Percentiles rank a stretch among this genome's conserved stretches.
phyloP scores from a whole-genome alignment of 352 stramenopile species.

The Globisporangium nodosum region DNA sequence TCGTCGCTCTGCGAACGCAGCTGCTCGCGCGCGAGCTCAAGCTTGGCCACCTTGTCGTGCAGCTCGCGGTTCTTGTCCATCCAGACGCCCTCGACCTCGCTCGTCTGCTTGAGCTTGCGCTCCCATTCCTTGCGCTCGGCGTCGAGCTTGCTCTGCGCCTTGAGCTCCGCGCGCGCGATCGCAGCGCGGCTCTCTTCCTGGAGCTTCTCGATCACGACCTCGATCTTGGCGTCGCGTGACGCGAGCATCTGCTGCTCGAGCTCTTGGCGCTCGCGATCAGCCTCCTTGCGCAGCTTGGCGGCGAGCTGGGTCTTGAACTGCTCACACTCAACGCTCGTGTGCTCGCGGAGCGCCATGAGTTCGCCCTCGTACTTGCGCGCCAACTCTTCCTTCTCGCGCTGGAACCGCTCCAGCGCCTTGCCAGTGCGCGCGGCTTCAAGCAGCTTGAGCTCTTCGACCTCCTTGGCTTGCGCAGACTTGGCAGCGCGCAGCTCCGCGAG shows the following conservation, averaged over 20 bases:
- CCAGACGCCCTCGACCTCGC: constrained; percentile 76
- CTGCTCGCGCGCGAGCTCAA: constrained; percentile 44
- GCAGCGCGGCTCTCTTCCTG: constrained; percentile 59
- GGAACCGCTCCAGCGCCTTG: constrained; percentile 25
- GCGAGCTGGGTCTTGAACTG: constrained; percentile 55
- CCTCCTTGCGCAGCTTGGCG: constrained; percentile 48
- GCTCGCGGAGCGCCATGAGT: constrained; percentile 40
- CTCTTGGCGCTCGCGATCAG: constrained; percentile 48
- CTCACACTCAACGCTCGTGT: constrained; percentile 57
- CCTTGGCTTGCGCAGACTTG: constrained; percentile 47
- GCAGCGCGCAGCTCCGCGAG: constrained; percentile 37
- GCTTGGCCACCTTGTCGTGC: constrained; percentile 53
- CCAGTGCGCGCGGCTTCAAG: constrained; percentile 35
- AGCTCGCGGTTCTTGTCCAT: constrained; percentile 83
- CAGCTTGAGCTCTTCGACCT: constrained; percentile 57
- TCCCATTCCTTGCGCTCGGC: constrained; percentile 61
- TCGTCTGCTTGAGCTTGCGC: constrained; percentile 69
- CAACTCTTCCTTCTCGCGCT: constrained; percentile 66
- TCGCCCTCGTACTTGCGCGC: constrained; percentile 58
- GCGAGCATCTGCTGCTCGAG: constrained; percentile 67
- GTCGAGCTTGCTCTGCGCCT: constrained; percentile 40
- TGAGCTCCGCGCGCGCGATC: constrained; percentile 46
- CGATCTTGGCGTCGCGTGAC: constrained; percentile 72
- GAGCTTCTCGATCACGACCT: constrained; percentile 77
- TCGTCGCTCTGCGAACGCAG: constrained; percentile 43